These are phyloP conservation scores for Oenanthe javanica DNA, from an alignment of 140 eudicot species.

Conservation along the genomic window DNA sequence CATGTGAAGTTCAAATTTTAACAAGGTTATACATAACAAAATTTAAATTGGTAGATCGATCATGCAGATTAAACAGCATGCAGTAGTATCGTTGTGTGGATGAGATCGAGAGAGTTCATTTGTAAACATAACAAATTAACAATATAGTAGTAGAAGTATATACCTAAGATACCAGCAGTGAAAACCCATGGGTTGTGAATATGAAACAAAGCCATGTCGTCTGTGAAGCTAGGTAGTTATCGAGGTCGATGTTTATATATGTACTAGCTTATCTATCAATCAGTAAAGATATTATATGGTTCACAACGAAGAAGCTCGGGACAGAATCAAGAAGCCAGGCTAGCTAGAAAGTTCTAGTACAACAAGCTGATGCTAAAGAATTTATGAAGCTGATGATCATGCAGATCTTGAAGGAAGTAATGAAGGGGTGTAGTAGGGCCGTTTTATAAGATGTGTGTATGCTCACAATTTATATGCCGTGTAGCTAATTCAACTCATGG, in stretches of 20 bases:
- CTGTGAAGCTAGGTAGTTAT: background rate
- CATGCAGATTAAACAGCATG: constrained; percentile 10
- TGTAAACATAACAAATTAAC: too few species aligned
- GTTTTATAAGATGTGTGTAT: background rate
- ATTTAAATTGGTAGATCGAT: constrained; percentile 2
- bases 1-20: too few species aligned
- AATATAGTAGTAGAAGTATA: background rate
- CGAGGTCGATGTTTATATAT: background rate
- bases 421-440: background rate
- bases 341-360: background rate
- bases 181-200: constrained; percentile 29
- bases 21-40: background rate
- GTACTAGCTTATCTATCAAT: background rate
- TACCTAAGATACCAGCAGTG: constrained; percentile 42
- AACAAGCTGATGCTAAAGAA: background rate
- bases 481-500: constrained; percentile 4
- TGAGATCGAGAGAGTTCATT: background rate
- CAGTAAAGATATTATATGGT: too few species aligned
- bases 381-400: background rate
- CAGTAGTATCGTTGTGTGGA: background rate
- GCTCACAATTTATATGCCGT: constrained; percentile 13
- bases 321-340: background rate
- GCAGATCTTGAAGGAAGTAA: background rate
- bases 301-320: background rate
- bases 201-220: constrained; percentile 34